Conservation (phyloP, 2,329 filamentous ascomycete species). For the Coniella vitis region DNA sequence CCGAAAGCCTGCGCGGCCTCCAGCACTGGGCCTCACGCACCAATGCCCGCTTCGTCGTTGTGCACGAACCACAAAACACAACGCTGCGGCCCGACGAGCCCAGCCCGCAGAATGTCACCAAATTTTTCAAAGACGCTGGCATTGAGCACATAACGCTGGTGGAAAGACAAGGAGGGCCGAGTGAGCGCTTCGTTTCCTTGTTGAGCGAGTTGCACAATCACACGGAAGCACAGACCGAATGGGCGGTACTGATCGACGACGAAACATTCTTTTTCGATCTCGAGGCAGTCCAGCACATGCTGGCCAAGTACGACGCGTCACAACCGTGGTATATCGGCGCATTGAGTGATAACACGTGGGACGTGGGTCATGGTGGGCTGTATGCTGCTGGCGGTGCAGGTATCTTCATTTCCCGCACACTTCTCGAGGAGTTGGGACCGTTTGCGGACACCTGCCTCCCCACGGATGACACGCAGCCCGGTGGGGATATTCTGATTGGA, state of each 20-base stretch:
- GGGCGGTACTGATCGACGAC: slow-evolving; percentile 36
- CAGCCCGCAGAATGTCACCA: slow-evolving; percentile 4
- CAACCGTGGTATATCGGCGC: slow-evolving; percentile 34
- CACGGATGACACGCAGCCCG: slow-evolving; percentile 15
- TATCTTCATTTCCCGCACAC: slow-evolving; percentile 35
- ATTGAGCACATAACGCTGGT: slow-evolving; percentile 9
- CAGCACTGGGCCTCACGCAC: slow-evolving; percentile 17
- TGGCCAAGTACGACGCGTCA: slow-evolving; percentile 30
- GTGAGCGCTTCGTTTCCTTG: slow-evolving; percentile 13
- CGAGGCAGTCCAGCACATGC: slow-evolving; percentile 27
- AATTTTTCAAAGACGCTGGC: slow-evolving; percentile 6
- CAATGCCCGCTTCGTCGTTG: slow-evolving; percentile 12
- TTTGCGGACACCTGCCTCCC: slow-evolving; percentile 30
- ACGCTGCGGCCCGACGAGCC: slow-evolving; percentile 11
- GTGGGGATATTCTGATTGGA: slow-evolving; percentile 32
- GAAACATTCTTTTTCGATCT: slow-evolving; percentile 39
- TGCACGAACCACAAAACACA: slow-evolving; percentile 14
- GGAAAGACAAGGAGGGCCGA: slow-evolving; percentile 6
- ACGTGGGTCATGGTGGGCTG: slow-evolving; percentile 34
- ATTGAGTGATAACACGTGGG: slow-evolving; percentile 33
- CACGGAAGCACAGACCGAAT: slow-evolving; percentile 23
- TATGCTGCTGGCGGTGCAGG: slow-evolving; percentile 39
- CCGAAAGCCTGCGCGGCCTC: slow-evolving; percentile 13
- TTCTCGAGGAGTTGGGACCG: slow-evolving; percentile 28
- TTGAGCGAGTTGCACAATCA: slow-evolving; percentile 7